Evolutionary conservation across 129 eudicot genomes (phyloP), one percentile per base, ranked within the genome.

Genomic region (Lactuca sativa): DNA sequence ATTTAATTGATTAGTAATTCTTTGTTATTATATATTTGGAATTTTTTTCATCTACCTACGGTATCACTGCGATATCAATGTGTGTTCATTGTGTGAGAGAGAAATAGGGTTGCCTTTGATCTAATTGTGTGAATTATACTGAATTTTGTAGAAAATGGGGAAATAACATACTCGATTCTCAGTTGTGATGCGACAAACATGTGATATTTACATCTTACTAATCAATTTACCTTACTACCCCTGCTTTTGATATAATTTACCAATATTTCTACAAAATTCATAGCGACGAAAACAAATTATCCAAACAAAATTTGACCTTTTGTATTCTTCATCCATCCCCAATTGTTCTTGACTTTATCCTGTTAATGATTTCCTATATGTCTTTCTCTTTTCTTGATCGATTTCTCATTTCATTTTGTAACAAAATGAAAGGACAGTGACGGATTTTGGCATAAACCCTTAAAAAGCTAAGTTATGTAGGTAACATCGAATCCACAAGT

Each of bases 391-490:
- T 65, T 40, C 41, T 66, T 74, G 57, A 4, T 52, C 2, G 14
- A 31, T 34, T 15, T 66, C 43, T 43, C 56, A 13, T 31, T 49
- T 58, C 70, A 10, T 21, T 36, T 53, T 56, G 38, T 56, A 17
- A 78, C 55, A 64, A 68, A 78, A 71, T 84, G 73, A 72, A 60
- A 18, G 70, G 77, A 41, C 48, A 72, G 63, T 34, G 62, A 63
- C 62, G 84, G 66, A 31, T 40, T 34, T 57, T 54, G 16, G 38
- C 56, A 73, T 33, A 74, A 77, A 32, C 41, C 76, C 16, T 30
- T 55, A 70, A 76, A 77, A 68, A 59, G 60, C 65, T 78, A 75
- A 81, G 75, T 78, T 65, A 21, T 66, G 68, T 69, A 36, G 65
- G 72, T 40, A 78, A 67, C 70, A 80, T 77, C 62, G 86, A 75